These are phyloP conservation scores for Angophora floribunda DNA, from an alignment of 345 rosid species.

Conservation along the genomic window DNA sequence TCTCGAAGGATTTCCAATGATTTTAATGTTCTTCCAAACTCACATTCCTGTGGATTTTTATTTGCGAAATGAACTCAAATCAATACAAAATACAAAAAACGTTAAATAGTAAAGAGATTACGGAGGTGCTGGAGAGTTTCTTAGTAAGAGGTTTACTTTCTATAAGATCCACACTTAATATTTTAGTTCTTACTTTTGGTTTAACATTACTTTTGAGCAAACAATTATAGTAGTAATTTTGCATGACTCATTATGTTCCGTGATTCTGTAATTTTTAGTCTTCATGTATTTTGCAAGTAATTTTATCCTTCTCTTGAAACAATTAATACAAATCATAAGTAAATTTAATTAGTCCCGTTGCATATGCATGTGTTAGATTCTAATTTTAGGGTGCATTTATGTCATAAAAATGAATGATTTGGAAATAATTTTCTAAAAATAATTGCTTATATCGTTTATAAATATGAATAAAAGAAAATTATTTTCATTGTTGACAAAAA, in stretches of 20 bases:
- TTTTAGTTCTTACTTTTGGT: background rate
- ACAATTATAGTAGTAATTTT: background rate
- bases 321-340: background rate
- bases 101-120: background rate
- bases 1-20: background rate
- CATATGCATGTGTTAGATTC: background rate
- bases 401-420: background rate
- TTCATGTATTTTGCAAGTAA: background rate
- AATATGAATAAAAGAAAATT: too few relatives aligned
- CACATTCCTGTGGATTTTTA: background rate
- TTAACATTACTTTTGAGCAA: background rate
- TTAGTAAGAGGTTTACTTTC: background rate
- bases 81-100: background rate
- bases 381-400: background rate
- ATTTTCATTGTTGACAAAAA: accelerated
- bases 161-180: background rate
- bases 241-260: background rate
- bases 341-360: background rate
- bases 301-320: background rate
- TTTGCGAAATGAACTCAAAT: background rate
- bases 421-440: too few relatives aligned
- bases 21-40: background rate
- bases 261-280: background rate
- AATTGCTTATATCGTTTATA: too few relatives aligned
- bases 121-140: background rate